Conservation (phyloP, 169 alveolate species). For the Plasmodium adleri region DNA sequence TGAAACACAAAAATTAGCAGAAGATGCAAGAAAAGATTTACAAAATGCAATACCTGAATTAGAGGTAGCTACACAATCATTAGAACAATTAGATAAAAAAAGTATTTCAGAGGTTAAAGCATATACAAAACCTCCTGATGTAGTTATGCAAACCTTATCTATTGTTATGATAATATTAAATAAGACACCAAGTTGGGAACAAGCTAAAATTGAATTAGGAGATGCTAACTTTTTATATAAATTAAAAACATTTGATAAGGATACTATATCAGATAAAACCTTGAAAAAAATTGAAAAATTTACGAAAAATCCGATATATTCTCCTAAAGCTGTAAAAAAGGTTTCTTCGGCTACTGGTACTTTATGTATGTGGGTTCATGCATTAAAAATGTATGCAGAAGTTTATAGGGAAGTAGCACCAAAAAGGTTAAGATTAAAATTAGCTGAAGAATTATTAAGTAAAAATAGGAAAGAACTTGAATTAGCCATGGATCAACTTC, state of each 20-base stretch:
- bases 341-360: constrained; percentile 96
- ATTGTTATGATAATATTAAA: constrained; percentile 95
- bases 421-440: constrained; percentile 91
- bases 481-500: constrained; percentile 86
- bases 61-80: constrained; percentile 96
- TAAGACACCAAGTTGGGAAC: constrained; percentile 94
- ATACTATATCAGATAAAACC: constrained; percentile 89
- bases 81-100: constrained; percentile 95
- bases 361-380: constrained; percentile 96
- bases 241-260: constrained; percentile 93
- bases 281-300: constrained; percentile 91
- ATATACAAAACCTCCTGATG: constrained; percentile 93
- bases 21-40: constrained; percentile 96
- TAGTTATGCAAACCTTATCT: constrained; percentile 93
- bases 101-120: constrained; percentile 94
- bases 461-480: constrained; percentile 90
- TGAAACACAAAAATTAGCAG: constrained; percentile 94
- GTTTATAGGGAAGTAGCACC: constrained; percentile 97
- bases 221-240: constrained; percentile 93
- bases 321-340: constrained; percentile 91
- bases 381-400: constrained; percentile 96
- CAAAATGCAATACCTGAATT: constrained; percentile 97
- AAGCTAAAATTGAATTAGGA: constrained; percentile 94
- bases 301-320: constrained; percentile 91
- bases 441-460: constrained; percentile 92